These are phyloP conservation scores for Curvularia sp. DNA, from an alignment of 2,329 filamentous ascomycete species.

Conservation along the genomic window DNA sequence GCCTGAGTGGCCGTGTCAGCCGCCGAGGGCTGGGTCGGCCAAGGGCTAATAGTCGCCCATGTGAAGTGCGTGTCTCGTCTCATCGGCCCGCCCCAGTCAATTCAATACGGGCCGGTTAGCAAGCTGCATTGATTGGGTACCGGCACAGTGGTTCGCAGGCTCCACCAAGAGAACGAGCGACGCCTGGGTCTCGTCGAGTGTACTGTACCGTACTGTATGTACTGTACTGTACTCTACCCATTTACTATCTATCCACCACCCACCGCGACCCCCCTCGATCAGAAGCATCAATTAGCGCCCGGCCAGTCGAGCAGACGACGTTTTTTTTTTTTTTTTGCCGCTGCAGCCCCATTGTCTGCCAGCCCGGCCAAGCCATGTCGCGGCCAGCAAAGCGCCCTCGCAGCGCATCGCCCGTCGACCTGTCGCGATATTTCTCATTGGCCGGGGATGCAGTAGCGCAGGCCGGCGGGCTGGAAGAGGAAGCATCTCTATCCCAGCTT, in stretches of 20 bases:
- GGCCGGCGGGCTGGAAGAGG: slow-evolving; percentile 22
- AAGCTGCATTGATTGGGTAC: slow-evolving; percentile 4
- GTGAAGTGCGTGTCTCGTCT: slow-evolving; percentile 8
- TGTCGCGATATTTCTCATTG: slow-evolving; percentile 16
- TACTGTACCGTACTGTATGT: too few species aligned
- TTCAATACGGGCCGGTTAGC: slow-evolving; percentile 9
- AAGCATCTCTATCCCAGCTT: slow-evolving; percentile 15
- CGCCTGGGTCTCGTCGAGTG: slow-evolving; percentile 8
- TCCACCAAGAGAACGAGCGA: slow-evolving; percentile 15
- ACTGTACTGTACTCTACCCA: too few species aligned
- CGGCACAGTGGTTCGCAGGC: slow-evolving; percentile 3
- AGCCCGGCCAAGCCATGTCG: slow-evolving; percentile 5
- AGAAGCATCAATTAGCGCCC: slow-evolving; percentile 15
- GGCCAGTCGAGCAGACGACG: slow-evolving; percentile 4
- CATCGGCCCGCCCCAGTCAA: slow-evolving; percentile 15
- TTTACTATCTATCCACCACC: neutral
- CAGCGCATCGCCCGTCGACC: slow-evolving; percentile 23
- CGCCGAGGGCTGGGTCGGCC: slow-evolving; percentile 4
- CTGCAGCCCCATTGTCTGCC: slow-evolving; percentile 11
- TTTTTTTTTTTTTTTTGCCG: too few species aligned
- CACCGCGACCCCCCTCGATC: too few species aligned
- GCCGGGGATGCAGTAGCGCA: slow-evolving; percentile 27
- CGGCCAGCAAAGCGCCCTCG: slow-evolving; percentile 10
- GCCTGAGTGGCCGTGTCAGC: neutral
- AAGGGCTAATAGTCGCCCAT: slow-evolving; percentile 2